Conservation (phyloP, 1,284 basidiomycete genomes). For the Ceratobasidium papillatum region DNA sequence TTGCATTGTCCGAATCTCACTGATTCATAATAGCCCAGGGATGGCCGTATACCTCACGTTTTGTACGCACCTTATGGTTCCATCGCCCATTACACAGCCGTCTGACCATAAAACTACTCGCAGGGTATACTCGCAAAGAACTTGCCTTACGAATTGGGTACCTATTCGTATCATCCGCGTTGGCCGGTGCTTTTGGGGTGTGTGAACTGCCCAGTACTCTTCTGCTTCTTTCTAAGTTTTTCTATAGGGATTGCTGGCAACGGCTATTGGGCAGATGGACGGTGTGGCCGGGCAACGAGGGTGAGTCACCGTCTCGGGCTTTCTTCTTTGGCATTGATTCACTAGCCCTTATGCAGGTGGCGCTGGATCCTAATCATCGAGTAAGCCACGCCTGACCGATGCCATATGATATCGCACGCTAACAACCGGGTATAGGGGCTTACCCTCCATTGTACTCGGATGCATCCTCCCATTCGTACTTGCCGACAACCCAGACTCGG, state of each 20-base stretch:
- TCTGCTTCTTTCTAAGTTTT: not conserved
- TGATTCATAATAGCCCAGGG: conserved; percentile 36
- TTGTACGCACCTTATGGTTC: conserved; percentile 24
- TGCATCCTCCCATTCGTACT: conserved; percentile 40
- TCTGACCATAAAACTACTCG: not conserved
- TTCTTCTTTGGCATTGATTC: not conserved
- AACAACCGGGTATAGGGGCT: conserved; percentile 17
- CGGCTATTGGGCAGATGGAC: conserved; percentile 43
- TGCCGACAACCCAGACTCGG: conserved; percentile 41
- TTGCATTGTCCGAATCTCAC: not conserved
- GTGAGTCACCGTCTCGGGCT: conserved; percentile 29
- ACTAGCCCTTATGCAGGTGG: conserved; percentile 25
- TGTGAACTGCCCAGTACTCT: not conserved
- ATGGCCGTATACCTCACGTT: conserved; percentile 44
- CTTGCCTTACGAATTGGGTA: conserved; percentile 44
- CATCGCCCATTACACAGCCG: not conserved
- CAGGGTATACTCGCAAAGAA: conserved; percentile 36
- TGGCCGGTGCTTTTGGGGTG: conserved; percentile 44
- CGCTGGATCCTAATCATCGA: conserved; percentile 45
- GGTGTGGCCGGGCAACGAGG: conserved; percentile 41
- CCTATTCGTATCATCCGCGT: conserved; percentile 42
- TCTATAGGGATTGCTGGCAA: conserved; percentile 42
- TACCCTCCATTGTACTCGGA: conserved; percentile 41
- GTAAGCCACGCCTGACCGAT: conserved; percentile 1
- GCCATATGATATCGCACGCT: not conserved